Conservation (phyloP, 768 basidiomycete genomes). For the Symmetrospora coprosmae region DNA sequence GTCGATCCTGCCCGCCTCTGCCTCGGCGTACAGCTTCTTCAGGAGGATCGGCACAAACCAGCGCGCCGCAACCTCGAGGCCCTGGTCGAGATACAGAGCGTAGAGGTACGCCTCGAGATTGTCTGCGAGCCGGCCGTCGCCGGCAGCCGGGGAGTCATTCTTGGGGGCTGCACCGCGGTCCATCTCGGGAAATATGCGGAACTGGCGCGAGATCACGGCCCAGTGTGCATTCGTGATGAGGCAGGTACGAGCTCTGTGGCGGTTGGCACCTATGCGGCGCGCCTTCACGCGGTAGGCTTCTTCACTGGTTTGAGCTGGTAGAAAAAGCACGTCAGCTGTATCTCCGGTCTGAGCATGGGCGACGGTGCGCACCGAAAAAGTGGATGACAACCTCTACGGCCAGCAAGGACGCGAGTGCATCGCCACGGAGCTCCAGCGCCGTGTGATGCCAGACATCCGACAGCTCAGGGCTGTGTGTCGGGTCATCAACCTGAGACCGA, state of each 20-base stretch:
- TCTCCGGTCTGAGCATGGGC: too few species aligned
- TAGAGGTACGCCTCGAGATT: conserved; percentile 17
- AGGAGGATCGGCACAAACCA: not conserved
- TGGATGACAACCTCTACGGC: not conserved
- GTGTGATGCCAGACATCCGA: not conserved
- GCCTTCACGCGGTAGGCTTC: too few species aligned
- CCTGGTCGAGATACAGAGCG: conserved; percentile 8
- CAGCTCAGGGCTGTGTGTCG: not conserved
- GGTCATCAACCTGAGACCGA: not conserved
- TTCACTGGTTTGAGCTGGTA: too few species aligned
- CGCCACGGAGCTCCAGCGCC: not conserved
- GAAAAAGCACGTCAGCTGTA: too few species aligned
- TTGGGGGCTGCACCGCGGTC: too few species aligned
- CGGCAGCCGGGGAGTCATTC: not conserved
- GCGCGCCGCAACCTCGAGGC: not conserved
- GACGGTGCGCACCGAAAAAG: not conserved
- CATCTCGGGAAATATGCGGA: too few species aligned
- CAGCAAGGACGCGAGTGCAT: conserved; percentile 1
- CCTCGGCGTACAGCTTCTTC: not conserved
- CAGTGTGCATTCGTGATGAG: too few species aligned
- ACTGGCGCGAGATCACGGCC: too few species aligned
- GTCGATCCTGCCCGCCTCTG: too few species aligned
- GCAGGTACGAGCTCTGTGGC: too few species aligned
- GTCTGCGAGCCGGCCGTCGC: conserved; percentile 2
- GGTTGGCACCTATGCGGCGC: too few species aligned